Evolutionary conservation across 176 grass and related monocot genomes (phyloP).

Genomic region (Urochloa ruziziensis): DNA sequence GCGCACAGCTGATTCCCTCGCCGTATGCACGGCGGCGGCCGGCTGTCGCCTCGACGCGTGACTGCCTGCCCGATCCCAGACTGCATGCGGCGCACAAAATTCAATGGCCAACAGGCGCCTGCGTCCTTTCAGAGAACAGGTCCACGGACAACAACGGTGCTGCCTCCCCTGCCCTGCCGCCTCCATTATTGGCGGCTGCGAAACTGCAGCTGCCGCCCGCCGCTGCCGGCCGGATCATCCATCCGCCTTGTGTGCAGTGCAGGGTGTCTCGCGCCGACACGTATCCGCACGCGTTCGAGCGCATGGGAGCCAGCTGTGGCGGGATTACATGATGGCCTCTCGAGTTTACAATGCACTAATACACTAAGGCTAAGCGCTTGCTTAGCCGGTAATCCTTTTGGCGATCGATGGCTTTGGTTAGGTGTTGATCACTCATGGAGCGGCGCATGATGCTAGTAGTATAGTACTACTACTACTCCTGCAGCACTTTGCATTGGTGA

Average conservation of each 20-base stretch:
- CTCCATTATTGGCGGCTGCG: not conserved
- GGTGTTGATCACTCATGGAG: not conserved
- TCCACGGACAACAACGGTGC: not conserved
- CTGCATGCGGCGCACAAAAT: not conserved
- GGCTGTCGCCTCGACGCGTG: not conserved
- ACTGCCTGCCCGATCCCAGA: not conserved
- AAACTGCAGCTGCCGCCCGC: not conserved
- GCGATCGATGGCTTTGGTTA: not conserved
- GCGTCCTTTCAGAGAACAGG: not conserved
- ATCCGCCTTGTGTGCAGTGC: not conserved
- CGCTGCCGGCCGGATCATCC: not conserved
- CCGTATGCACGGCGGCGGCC: not conserved
- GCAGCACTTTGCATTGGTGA: not conserved
- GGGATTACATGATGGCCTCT: not conserved
- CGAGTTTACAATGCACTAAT: conserved; percentile 9
- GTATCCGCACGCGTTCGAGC: not conserved
- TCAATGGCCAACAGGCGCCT: not conserved
- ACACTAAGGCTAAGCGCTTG: too few relatives aligned
- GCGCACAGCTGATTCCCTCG: not conserved
- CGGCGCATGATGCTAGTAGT: not conserved
- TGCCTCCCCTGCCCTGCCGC: not conserved
- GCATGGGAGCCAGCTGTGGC: conserved; percentile 29
- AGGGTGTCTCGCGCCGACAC: conserved; percentile 9
- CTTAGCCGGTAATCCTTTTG: conserved; percentile 28
- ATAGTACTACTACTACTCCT: not conserved